phyloP scores from a whole-genome alignment of 371 early-diverging fungal species.

The Mucor velutinosus region DNA sequence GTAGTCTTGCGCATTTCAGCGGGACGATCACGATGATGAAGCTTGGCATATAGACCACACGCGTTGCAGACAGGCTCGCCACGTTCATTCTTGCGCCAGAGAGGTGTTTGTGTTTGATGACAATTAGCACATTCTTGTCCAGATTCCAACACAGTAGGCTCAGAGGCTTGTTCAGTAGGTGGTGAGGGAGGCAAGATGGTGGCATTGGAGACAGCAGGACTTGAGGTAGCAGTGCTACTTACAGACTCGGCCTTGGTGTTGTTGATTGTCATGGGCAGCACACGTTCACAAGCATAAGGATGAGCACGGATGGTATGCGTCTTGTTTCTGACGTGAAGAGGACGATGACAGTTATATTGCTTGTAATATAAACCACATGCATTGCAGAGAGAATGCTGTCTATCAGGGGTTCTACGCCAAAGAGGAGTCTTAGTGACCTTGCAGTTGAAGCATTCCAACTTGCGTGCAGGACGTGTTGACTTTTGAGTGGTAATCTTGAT shows the following conservation, averaged over 20 bases:
- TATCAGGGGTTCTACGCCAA: constrained; percentile 83
- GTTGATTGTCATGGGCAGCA: constrained; percentile 14
- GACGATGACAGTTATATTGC: constrained; percentile 73
- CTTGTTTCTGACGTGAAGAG: constrained; percentile 65
- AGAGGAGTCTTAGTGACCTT: constrained; percentile 79
- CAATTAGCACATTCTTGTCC: constrained; percentile 77
- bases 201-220: background rate
- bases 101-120: constrained; percentile 83
- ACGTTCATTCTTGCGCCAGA: constrained; percentile 86
- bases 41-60: constrained; percentile 78
- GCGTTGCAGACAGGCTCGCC: constrained; percentile 91
- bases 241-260: background rate
- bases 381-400: constrained; percentile 78
- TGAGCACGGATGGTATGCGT: constrained; percentile 31
- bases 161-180: constrained; percentile 4
- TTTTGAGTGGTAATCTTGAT: constrained; percentile 27
- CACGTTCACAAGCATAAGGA: constrained; percentile 27
- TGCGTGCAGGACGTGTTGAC: constrained; percentile 48
- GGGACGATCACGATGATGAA: constrained; percentile 34
- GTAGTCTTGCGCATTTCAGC: constrained; percentile 35
- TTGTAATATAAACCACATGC: constrained; percentile 84
- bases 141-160: background rate
- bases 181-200: constrained; percentile 15
- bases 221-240: background rate
- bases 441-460: constrained; percentile 80